phyloP scores from a whole-genome alignment of 176 grass and related monocot species.

The Triticum timopheevii region DNA sequence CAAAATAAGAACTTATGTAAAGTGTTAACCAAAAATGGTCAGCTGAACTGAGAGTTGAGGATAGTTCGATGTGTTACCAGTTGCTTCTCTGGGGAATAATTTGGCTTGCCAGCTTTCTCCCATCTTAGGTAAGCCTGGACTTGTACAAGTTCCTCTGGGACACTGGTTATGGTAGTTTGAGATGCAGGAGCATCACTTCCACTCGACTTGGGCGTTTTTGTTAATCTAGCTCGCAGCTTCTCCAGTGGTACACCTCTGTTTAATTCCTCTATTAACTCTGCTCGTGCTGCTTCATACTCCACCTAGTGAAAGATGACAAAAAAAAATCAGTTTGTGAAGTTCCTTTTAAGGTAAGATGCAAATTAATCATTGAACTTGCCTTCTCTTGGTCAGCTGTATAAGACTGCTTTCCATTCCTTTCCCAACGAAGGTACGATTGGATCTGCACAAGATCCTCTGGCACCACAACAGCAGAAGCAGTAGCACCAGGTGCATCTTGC shows the following conservation, averaged over 20 bases:
- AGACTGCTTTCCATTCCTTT: conserved; percentile 87
- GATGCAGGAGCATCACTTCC: conserved; percentile 33
- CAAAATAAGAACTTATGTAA: conserved; percentile 26
- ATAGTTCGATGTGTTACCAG: conserved; percentile 40
- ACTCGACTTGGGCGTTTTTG: conserved; percentile 58
- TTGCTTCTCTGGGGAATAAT: conserved; percentile 82
- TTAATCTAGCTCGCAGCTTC: conserved; percentile 74
- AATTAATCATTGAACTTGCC: conserved; percentile 39
- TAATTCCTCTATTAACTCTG: conserved; percentile 81
- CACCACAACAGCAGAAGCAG: conserved; percentile 48
- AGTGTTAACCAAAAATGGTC: not conserved
- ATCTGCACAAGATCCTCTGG: conserved; percentile 98
- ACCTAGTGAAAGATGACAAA: conserved; percentile 48
- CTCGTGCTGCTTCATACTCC: conserved; percentile 92
- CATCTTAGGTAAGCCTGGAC: conserved; percentile 88
- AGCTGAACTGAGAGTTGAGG: conserved; percentile 11
- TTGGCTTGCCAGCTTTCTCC: conserved; percentile 95
- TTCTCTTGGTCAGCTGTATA: conserved; percentile 92
- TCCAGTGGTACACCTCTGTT: conserved; percentile 66
- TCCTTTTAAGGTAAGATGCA: conserved; percentile 13
- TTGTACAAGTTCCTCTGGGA: conserved; percentile 80
- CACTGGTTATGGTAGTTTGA: conserved; percentile 24
- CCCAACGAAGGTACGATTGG: conserved; percentile 96
- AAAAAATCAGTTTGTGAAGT: not conserved
- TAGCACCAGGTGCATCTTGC: conserved; percentile 38